Evolutionary conservation across 208 protist genomes (phyloP).

Genomic region (Novymonas esmeraldas): DNA sequence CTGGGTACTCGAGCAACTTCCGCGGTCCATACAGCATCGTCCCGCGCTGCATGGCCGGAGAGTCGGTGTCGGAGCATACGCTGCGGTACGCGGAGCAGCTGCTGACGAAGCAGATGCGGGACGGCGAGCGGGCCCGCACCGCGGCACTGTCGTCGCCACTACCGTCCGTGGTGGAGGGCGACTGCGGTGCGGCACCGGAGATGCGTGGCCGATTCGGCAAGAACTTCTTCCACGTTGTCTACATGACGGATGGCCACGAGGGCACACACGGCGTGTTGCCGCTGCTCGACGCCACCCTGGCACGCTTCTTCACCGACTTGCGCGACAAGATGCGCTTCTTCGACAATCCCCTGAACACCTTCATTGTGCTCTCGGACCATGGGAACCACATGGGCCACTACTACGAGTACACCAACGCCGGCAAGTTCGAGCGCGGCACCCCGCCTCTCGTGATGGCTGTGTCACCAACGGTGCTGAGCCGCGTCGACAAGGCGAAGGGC

Average conservation of each 20-base stretch:
- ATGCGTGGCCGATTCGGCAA: conserved; percentile 11
- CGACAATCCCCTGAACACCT: conserved; percentile 61
- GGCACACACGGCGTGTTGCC: conserved; percentile 53
- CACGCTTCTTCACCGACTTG: conserved; percentile 49
- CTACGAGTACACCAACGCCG: conserved; percentile 49
- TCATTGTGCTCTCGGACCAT: conserved; percentile 60
- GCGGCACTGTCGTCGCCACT: not conserved
- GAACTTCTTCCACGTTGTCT: conserved; percentile 56
- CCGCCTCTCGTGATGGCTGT: conserved; percentile 44
- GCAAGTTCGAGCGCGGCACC: conserved; percentile 57
- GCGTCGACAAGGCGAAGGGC: conserved; percentile 47
- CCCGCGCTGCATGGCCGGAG: conserved; percentile 52
- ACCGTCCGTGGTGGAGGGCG: not conserved
- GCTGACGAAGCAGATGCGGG: conserved; percentile 34
- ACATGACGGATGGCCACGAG: conserved; percentile 74
- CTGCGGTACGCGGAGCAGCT: conserved; percentile 55
- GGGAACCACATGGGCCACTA: conserved; percentile 81
- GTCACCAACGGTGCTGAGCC: conserved; percentile 41
- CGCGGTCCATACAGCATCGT: conserved; percentile 67
- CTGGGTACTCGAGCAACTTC: conserved; percentile 46
- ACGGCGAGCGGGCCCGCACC: not conserved
- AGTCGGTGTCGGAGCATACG: conserved; percentile 57
- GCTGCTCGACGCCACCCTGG: conserved; percentile 54
- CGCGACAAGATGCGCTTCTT: conserved; percentile 54
- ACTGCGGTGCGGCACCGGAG: conserved; percentile 1